Evolutionary conservation across 2,329 filamentous ascomycete species (phyloP), one percentile per base, ranked within the genome.

Genomic region (Magnaporthiopsis incrustans): DNA sequence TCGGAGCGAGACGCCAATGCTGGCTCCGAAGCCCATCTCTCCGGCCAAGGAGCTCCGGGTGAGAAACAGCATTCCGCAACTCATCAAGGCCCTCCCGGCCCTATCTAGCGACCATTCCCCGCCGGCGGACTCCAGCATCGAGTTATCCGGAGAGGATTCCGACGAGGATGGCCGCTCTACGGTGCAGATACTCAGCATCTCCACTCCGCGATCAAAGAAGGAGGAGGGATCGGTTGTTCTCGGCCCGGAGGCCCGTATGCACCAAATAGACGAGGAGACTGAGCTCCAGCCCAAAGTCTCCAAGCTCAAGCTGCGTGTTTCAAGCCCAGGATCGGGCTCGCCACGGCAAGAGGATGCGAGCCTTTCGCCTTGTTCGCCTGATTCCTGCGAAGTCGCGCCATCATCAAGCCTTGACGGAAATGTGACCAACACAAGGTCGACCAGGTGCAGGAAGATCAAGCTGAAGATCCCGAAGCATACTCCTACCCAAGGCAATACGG

Each of bases 71-170:
- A 79, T 81, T 62, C 79, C 81, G 8, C 77, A 77, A 57, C 71
- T 84, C 18, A 83, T 83, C 80, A 84, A 84, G 69, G 77, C 78
- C 27, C 68, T 84, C 57, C 82, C 82, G 18, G 74, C 78, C 18
- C 67, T 83, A 10, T 81, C 81, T 4, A 70, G 70, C 4, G 62
- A 65, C 62, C 32, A 33, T 11, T 22, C 27, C 22, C 8, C 53
- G 7, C 14, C 25, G 3, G 11, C n/a, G 11, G 22, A 35, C 25
- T 44, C 56, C 18, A 56, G 38, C 35, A 15, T 22, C 30, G 60
- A 65, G 22, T 22, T 57, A 18, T n/a, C 15, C 27, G n/a, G 38
- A 33, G 60, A 62, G n/a, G 56, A 25, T 15, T 59, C 25, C 22
- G 14, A 59, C 11, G 35, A 32, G n/a, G 59, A 56, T 12, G 26